phyloP scores from a whole-genome alignment of 768 basidiomycete species.

The Hortiboletus campestris region DNA sequence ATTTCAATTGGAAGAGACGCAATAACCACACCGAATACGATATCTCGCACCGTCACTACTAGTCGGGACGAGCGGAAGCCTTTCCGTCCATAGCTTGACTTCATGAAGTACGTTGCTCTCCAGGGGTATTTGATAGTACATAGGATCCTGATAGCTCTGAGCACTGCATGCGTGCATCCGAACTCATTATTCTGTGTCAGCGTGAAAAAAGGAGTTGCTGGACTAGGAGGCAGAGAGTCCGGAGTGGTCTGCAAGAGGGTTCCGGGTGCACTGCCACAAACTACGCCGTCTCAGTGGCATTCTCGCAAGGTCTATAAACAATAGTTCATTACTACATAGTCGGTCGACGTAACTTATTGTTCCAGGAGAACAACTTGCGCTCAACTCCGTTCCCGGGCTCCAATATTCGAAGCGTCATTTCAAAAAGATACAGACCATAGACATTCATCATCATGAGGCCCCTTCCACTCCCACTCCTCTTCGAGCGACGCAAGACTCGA shows the following conservation, averaged over 20 bases:
- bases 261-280: no score
- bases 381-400: background rate
- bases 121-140: background rate
- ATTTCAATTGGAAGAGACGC: background rate
- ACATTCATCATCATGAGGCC: background rate
- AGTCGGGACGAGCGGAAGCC: background rate
- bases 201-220: no score
- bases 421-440: conserved; percentile 13
- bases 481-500: conserved; percentile 5
- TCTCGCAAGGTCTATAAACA: background rate
- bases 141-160: background rate
- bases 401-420: background rate
- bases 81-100: background rate
- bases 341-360: background rate
- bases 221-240: no score
- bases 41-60: background rate
- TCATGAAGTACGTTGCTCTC: background rate
- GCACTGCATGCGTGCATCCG: background rate
- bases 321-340: background rate
- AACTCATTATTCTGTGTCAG: background rate
- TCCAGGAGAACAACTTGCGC: background rate
- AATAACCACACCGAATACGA: background rate
- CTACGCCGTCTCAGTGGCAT: no score
- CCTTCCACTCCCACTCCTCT: conserved; percentile 20
- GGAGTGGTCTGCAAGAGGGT: no score